These are phyloP conservation scores for Iris macrosiphon DNA, from an alignment of 106 monocot species.

Conservation along the genomic window DNA sequence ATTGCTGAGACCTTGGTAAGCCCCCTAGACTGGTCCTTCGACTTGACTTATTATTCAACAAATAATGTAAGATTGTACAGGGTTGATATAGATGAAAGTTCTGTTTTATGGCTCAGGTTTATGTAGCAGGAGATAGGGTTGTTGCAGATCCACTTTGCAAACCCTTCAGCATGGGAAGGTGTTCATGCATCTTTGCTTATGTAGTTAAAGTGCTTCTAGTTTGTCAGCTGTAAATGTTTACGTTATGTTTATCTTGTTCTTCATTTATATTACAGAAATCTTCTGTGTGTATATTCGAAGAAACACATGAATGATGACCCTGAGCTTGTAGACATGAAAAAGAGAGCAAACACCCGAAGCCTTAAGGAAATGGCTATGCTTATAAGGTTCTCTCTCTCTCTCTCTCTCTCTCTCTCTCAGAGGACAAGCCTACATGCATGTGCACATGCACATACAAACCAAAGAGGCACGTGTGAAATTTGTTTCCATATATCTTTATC, in stretches of 20 bases:
- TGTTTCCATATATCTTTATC: too few relatives aligned
- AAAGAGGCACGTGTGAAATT: too few relatives aligned
- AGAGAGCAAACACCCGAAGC: conserved; percentile 75
- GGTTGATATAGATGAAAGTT: conserved; percentile 5
- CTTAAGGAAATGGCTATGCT: conserved; percentile 85
- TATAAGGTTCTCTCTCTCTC: conserved; percentile 34
- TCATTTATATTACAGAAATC: conserved; percentile 51
- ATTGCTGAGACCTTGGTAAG: conserved; percentile 73
- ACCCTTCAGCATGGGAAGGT: conserved; percentile 88
- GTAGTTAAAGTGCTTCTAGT: neutral
- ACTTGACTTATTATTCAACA: conserved; percentile 4
- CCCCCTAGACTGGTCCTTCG: neutral
- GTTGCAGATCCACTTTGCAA: conserved; percentile 74
- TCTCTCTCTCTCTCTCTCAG: neutral
- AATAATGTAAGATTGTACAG: conserved; percentile 5
- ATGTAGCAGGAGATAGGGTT: conserved; percentile 71
- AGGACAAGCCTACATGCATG: neutral
- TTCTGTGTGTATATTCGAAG: conserved; percentile 91
- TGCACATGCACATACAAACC: too few relatives aligned
- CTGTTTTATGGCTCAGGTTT: conserved; percentile 36
- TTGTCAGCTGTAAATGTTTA: conserved; percentile 1
- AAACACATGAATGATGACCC: conserved; percentile 95
- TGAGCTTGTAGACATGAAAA: conserved; percentile 77
- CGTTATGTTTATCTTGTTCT: neutral
- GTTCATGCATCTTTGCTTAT: conserved; percentile 7